A percentile compares a stretch with the other conserved stretches of the same genome.
These are phyloP conservation scores for Phialophora expanda DNA, from an alignment of 2,329 filamentous ascomycete genomes.

Conservation along the genomic window DNA sequence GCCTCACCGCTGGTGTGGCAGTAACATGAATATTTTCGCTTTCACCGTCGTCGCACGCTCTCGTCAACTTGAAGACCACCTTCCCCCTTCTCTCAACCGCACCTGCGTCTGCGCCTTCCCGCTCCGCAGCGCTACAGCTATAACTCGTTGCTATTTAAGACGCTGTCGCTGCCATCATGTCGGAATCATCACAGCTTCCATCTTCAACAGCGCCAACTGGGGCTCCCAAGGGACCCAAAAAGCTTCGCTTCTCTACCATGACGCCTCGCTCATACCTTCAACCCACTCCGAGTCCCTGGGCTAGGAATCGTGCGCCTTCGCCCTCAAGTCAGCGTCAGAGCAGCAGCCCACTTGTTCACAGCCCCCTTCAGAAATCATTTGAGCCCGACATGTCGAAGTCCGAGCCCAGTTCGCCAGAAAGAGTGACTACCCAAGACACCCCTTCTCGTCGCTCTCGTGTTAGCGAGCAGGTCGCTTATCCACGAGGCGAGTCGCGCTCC, in stretches of 20 bases:
- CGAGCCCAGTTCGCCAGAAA: slow-evolving; percentile 15
- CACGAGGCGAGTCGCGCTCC: slow-evolving; percentile 30
- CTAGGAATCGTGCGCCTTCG: slow-evolving; percentile 5
- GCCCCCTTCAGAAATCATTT: slow-evolving; percentile 33
- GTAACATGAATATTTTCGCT: slow-evolving; percentile 4
- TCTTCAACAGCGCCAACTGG: slow-evolving; percentile 14
- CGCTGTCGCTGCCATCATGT: slow-evolving; percentile 12
- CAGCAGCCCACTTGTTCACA: slow-evolving; percentile 29
- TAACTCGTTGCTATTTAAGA: neutral
- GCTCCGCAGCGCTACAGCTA: slow-evolving; percentile 7
- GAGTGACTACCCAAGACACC: slow-evolving; percentile 12
- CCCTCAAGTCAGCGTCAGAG: slow-evolving; percentile 22
- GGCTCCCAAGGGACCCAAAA: slow-evolving; percentile 20
- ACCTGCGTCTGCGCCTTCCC: slow-evolving; percentile 10
- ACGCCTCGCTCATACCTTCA: slow-evolving; percentile 6
- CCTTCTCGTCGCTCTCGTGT: slow-evolving; percentile 25
- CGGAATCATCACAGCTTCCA: slow-evolving; percentile 12
- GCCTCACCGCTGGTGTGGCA: slow-evolving; percentile 14
- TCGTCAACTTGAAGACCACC: neutral
- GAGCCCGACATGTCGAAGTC: slow-evolving; percentile 21
- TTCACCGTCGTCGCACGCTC: slow-evolving; percentile 6
- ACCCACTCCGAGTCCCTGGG: neutral
- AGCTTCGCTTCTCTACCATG: slow-evolving; percentile 20
- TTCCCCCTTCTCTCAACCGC: slow-evolving; percentile 6
- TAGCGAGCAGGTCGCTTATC: slow-evolving; percentile 11